Conservation (phyloP, 352 stramenopile genomes). For the Pythium rhizo-oryzae region DNA sequence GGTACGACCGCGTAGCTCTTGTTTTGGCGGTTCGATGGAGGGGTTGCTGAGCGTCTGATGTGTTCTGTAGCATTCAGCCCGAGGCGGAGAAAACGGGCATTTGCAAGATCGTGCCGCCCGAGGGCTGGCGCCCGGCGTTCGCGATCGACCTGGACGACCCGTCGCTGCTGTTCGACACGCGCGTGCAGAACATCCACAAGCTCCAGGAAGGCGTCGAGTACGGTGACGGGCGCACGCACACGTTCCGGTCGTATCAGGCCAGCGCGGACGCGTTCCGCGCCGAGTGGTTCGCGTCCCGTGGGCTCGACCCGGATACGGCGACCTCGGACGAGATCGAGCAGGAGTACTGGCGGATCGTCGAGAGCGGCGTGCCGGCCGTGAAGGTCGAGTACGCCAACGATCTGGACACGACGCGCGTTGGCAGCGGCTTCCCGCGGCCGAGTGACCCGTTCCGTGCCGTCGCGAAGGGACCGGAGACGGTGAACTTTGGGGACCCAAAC, state of each 20-base stretch:
- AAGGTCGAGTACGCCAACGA: conserved; percentile 92
- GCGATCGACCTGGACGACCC: conserved; percentile 67
- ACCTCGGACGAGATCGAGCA: conserved; percentile 77
- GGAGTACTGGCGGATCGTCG: conserved; percentile 91
- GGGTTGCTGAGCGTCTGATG: conserved; percentile 6
- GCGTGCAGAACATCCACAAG: conserved; percentile 93
- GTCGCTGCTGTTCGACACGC: conserved; percentile 87
- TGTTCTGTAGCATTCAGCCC: conserved; percentile 53
- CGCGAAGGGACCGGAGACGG: conserved; percentile 34
- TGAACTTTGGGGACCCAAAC: conserved; percentile 56
- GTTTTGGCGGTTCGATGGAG: conserved; percentile 8
- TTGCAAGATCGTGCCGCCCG: conserved; percentile 97
- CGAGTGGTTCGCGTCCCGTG: conserved; percentile 51
- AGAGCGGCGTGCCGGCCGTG: conserved; percentile 44
- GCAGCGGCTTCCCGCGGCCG: conserved; percentile 76
- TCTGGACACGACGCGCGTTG: conserved; percentile 77
- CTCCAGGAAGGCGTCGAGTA: conserved; percentile 76
- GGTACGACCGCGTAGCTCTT: conserved; percentile 31
- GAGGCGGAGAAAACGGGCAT: conserved; percentile 87
- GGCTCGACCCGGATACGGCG: conserved; percentile 40
- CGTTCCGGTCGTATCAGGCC: conserved; percentile 69
- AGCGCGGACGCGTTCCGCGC: conserved; percentile 57
- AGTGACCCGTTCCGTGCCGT: conserved; percentile 32
- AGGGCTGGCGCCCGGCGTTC: conserved; percentile 90
- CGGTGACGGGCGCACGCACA: conserved; percentile 55